Conservation (phyloP, 2,329 filamentous ascomycete genomes). For the Cladophialophora chaetospira region DNA sequence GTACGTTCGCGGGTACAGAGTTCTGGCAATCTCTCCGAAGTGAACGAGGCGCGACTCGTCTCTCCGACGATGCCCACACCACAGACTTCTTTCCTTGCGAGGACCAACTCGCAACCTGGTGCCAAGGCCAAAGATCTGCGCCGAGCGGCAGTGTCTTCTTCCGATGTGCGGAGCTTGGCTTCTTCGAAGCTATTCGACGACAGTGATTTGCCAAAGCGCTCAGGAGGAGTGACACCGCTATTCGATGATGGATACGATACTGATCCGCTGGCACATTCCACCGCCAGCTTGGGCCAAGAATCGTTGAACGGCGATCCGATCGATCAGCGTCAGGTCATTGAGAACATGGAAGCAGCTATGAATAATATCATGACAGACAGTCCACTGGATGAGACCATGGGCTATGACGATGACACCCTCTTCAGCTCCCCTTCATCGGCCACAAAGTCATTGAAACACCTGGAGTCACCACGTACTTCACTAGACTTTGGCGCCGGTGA, state of each 20-base stretch:
- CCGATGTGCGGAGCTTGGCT: conserved; percentile 54
- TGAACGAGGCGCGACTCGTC: neutral
- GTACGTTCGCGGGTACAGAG: conserved; percentile 25
- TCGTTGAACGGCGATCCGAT: conserved; percentile 53
- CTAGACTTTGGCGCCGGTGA: conserved; percentile 57
- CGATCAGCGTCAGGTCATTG: conserved; percentile 77
- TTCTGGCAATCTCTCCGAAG: conserved; percentile 15
- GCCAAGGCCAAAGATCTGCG: conserved; percentile 56
- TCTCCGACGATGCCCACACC: conserved; percentile 30
- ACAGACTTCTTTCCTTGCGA: conserved; percentile 47
- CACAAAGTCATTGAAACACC: conserved; percentile 57
- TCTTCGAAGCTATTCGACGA: conserved; percentile 49
- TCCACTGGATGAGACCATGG: conserved; percentile 47
- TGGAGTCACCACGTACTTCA: conserved; percentile 63
- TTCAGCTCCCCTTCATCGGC: conserved; percentile 48
- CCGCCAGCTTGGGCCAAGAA: conserved; percentile 77
- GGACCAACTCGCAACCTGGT: conserved; percentile 52
- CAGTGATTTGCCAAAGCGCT: conserved; percentile 35
- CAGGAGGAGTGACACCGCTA: conserved; percentile 51
- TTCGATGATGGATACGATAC: conserved; percentile 78
- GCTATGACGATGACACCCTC: conserved; percentile 41
- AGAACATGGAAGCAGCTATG: conserved; percentile 89
- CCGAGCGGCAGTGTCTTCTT: conserved; percentile 62
- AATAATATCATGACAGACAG: conserved; percentile 89
- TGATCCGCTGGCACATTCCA: conserved; percentile 74